A percentile compares a stretch with the other conserved stretches of the same genome.
These are phyloP conservation scores for Diaporthe velutina DNA, from an alignment of 2,329 filamentous ascomycete species.

Conservation along the genomic window DNA sequence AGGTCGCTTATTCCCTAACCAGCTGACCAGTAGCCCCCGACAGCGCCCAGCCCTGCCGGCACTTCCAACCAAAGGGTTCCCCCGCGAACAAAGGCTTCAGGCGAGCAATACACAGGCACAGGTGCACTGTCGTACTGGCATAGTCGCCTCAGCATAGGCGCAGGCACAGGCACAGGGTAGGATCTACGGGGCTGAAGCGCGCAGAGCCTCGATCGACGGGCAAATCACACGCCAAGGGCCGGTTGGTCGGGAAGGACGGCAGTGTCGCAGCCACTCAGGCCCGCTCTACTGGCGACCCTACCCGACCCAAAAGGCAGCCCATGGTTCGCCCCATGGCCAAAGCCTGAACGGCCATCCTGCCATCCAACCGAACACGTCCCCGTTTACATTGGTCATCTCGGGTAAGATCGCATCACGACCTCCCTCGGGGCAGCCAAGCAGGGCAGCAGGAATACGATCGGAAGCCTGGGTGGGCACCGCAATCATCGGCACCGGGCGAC, in stretches of 20 bases:
- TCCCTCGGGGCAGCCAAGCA: background rate
- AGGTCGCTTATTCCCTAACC: background rate
- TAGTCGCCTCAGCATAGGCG: background rate
- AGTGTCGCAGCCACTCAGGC: slow-evolving; percentile 25
- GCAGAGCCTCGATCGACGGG: slow-evolving; percentile 30
- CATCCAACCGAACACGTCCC: slow-evolving; percentile 5
- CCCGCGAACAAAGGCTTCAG: background rate
- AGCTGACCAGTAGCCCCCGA: background rate
- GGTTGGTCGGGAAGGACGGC: slow-evolving; percentile 24
- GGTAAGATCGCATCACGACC: slow-evolving; percentile 15
- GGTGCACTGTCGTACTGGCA: background rate
- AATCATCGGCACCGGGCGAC: slow-evolving; percentile 17
- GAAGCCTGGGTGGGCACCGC: background rate
- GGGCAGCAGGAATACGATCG: slow-evolving; percentile 11
- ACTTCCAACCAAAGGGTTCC: background rate
- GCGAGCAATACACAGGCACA: background rate
- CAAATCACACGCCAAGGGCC: slow-evolving; percentile 30
- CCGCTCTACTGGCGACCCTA: slow-evolving; percentile 12
- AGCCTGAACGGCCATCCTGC: background rate
- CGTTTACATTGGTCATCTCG: slow-evolving; percentile 11
- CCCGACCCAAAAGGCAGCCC: background rate
- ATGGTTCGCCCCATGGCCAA: slow-evolving; percentile 7
- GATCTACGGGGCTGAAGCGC: slow-evolving; percentile 27
- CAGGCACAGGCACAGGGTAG: slow-evolving; percentile 9
- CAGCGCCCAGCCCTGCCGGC: background rate